Conservation (phyloP, 768 basidiomycete genomes). For the Kwoniella sp. region DNA sequence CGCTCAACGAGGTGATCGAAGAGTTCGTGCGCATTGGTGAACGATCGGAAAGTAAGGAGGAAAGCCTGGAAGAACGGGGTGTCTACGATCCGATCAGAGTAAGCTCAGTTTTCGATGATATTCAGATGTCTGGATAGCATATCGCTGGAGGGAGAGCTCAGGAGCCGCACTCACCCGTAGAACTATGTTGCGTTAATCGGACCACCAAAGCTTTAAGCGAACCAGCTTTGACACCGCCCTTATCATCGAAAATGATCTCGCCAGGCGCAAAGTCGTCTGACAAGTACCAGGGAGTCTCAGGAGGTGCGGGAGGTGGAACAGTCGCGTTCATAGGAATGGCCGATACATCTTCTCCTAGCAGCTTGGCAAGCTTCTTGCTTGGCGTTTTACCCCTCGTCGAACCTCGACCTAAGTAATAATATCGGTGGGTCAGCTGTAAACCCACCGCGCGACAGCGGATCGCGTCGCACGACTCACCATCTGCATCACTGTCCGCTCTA, state of each 20-base stretch:
- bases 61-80: conserved; percentile 82
- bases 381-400: conserved; percentile 17
- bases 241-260: conserved; percentile 82
- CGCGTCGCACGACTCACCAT: too few species aligned
- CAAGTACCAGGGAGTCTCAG: conserved; percentile 74
- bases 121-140: too few species aligned
- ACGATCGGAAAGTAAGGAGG: conserved; percentile 94
- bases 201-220: conserved; percentile 84
- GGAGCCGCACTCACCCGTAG: conserved; percentile 64
- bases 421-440: too few species aligned
- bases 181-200: conserved; percentile 85
- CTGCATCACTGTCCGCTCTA: conserved; percentile 35
- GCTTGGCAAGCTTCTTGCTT: conserved; percentile 51
- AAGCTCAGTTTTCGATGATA: too few species aligned
- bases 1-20: conserved; percentile 78
- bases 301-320: conserved; percentile 10
- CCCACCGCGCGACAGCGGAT: too few species aligned
- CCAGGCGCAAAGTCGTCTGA: conserved; percentile 73
- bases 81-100: too few species aligned
- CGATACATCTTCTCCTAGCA: conserved; percentile 49
- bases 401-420: conserved; percentile 12
- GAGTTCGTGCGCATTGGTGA: conserved; percentile 78
- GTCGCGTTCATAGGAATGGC: conserved; percentile 19
- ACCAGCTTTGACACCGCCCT: conserved; percentile 81
- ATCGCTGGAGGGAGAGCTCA: background rate